Percentiles rank a stretch among this genome's conserved stretches.
Evolutionary conservation across 176 grass and related monocot species (phyloP).

Genomic region (Calamus simplicifolius): DNA sequence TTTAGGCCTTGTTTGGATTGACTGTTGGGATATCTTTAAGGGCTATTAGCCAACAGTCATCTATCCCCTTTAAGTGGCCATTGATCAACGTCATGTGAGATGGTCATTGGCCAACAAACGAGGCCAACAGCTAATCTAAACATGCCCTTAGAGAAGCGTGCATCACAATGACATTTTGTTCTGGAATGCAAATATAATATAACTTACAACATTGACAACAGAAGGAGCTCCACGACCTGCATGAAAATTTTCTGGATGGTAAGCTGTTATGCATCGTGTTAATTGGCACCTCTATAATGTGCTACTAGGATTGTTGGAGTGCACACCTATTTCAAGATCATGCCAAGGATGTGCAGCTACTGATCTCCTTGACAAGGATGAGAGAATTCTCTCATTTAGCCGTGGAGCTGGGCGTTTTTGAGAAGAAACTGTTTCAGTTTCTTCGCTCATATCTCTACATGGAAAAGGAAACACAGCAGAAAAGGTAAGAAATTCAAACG

Average conservation of each 20-base stretch:
- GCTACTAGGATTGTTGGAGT: neutral
- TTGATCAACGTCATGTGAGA: no score
- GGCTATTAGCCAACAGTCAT: no score
- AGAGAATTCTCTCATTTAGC: constrained; percentile 33
- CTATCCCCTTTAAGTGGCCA: no score
- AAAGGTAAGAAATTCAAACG: no score
- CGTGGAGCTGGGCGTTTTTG: constrained; percentile 10
- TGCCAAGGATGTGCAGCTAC: constrained; percentile 35
- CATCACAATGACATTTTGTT: no score
- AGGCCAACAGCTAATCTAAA: no score
- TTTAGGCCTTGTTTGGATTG: no score
- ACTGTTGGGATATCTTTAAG: no score
- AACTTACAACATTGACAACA: constrained; percentile 41
- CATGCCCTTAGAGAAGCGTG: no score
- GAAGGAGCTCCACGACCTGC: constrained; percentile 33
- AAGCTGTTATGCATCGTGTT: no score
- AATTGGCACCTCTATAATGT: neutral
- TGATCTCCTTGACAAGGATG: constrained; percentile 20
- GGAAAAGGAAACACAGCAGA: neutral
- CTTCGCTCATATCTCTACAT: neutral
- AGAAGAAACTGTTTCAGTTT: constrained; percentile 16
- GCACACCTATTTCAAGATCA: constrained; percentile 31
- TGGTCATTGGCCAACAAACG: no score
- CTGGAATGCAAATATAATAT: no score
- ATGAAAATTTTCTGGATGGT: neutral